These are phyloP conservation scores for Artemisia tridentata DNA, from an alignment of 129 eudicot species.

Conservation along the genomic window DNA sequence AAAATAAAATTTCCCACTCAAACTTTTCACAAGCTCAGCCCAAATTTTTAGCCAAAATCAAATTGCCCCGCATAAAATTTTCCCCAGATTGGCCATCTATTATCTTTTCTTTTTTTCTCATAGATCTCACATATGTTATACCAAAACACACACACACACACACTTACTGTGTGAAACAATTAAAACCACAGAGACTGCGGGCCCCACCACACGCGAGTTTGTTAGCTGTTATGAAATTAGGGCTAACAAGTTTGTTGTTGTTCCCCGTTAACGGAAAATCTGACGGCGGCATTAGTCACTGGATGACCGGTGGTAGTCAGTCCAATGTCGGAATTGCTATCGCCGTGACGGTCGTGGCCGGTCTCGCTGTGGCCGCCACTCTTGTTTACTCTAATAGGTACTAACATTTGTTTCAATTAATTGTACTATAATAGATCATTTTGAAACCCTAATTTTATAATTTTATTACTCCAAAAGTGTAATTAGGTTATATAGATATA, in stretches of 20 bases:
- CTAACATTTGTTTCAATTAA: slow-evolving; percentile 3
- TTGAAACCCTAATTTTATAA: slow-evolving; percentile 31
- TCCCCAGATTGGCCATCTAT: too few relatives aligned
- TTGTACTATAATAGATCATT: slow-evolving; percentile 28
- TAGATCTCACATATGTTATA: too few relatives aligned
- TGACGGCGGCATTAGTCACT: slow-evolving; percentile 40
- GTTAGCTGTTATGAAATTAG: too few relatives aligned
- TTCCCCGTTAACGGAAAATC: slow-evolving; percentile 46
- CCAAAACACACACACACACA: too few relatives aligned
- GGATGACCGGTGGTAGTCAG: slow-evolving; percentile 33
- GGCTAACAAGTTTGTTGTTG: slow-evolving; percentile 22
- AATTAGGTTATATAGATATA: slow-evolving; percentile 24
- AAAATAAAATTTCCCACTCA: too few relatives aligned
- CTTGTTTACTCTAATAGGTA: slow-evolving; percentile 55
- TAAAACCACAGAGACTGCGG: background rate
- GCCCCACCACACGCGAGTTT: background rate
- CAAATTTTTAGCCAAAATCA: too few relatives aligned
- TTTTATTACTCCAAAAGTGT: slow-evolving; percentile 19
- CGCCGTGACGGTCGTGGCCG: slow-evolving; percentile 71
- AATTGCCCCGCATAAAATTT: too few relatives aligned
- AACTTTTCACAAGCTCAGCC: too few relatives aligned
- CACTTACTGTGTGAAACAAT: slow-evolving; percentile 10
- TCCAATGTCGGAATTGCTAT: slow-evolving; percentile 57
- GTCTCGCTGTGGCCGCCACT: slow-evolving; percentile 61
- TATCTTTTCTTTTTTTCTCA: too few relatives aligned